Conservation (phyloP, 2,329 filamentous ascomycete genomes). For the Didymella lethalis region DNA sequence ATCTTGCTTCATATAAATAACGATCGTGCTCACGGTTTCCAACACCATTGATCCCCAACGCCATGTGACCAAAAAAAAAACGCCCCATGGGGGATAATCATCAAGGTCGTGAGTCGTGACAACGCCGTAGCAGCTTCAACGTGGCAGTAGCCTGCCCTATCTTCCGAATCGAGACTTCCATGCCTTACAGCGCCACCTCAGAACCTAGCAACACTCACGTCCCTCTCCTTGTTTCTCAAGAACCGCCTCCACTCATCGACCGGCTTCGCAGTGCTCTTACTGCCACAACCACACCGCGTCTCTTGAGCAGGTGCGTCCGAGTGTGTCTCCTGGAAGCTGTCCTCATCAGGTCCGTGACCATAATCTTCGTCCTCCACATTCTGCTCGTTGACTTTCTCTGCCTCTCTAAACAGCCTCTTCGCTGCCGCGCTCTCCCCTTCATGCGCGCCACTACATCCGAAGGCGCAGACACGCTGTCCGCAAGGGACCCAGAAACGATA, state of each 20-base stretch:
- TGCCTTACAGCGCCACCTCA: background rate
- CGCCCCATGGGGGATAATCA: background rate
- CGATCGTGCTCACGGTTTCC: background rate
- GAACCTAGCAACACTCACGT: slow-evolving; percentile 22
- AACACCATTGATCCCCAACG: background rate
- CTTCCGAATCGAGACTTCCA: background rate
- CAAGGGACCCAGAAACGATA: slow-evolving; percentile 50
- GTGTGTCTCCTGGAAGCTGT: background rate
- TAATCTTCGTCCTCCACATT: background rate
- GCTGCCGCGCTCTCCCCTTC: slow-evolving; percentile 43
- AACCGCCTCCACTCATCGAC: slow-evolving; percentile 15
- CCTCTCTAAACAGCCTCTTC: slow-evolving; percentile 41
- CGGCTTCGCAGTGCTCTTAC: slow-evolving; percentile 3
- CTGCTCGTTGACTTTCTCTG: slow-evolving; percentile 21
- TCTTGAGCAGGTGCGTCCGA: background rate
- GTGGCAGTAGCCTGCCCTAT: background rate
- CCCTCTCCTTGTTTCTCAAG: slow-evolving; percentile 16
- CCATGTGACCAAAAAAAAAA: background rate
- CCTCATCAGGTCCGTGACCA: background rate
- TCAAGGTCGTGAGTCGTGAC: background rate
- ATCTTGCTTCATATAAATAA: background rate
- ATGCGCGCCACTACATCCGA: slow-evolving; percentile 42
- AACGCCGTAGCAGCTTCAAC: background rate
- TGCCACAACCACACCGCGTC: background rate
- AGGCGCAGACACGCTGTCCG: slow-evolving; percentile 38